Evolutionary conservation across 352 stramenopile species (phyloP), one percentile per base, ranked within the genome.

Genomic region (Blastocystis sp.): DNA sequence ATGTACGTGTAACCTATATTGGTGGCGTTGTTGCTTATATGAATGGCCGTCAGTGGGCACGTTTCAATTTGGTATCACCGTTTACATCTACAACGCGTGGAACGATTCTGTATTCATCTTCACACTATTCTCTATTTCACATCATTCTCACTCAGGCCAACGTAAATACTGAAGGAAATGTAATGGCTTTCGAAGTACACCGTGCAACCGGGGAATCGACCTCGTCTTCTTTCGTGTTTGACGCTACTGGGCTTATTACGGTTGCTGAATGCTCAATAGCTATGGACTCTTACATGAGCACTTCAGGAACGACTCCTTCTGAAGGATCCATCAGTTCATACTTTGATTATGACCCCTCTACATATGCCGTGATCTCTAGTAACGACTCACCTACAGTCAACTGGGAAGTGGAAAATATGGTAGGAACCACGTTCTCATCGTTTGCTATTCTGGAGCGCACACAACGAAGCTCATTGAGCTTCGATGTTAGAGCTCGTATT

Each of bases 361-460:
- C 43, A 3, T 37, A 15, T 15, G 70, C 6, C 0, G 55, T 20
- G 26, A 47, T 80, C 23, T 23, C 29, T n/a, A 66, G 47, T 37
- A 68, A 26, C 7, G 39, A 18, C 23, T 50, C 53, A 37, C 29
- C 53, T 8, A 43, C 11, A 15, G 9, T 84, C 26, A 45, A 68
- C 9, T 84, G 73, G 73, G 62, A 50, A 47, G 73, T 84, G 54
- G 73, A 84, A 55, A 84, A 84, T 64, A 9, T 84, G 73, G 73
- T 69, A 43, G 73, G 73, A 41, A 69, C 45, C 20, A 29, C 20
- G 3, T 80, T 47, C 34, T 66, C 26, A 8, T 63, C 70, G 26
- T 62, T 64, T 53, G 29, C 34, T 8, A 37, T 64, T 43, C 9
- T 64, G 26, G 70, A 59, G 50, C 50, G 50, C 13, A n/a, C 50